These are phyloP conservation scores for Chaetomium olivaceum DNA, from an alignment of 2,329 filamentous ascomycete genomes.

Conservation along the genomic window DNA sequence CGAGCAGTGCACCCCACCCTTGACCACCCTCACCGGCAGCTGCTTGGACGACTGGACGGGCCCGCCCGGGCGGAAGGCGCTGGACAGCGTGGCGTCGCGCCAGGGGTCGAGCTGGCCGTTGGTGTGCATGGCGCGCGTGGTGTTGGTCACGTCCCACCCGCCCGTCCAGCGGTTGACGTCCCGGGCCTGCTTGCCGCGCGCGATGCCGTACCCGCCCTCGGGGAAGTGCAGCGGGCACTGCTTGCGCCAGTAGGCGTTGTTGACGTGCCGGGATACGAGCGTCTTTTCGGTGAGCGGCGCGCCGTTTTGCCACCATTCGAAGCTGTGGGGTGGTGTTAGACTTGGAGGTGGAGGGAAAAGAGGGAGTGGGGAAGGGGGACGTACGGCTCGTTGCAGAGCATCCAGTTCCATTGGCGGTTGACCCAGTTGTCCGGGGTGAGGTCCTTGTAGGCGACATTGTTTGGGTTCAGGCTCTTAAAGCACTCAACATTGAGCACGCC, in stretches of 20 bases:
- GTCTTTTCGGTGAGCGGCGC: constrained; percentile 46
- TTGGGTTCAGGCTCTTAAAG: constrained; percentile 48
- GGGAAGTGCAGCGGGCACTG: constrained; percentile 52
- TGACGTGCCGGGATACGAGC: constrained; percentile 44
- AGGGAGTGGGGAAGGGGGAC: constrained; percentile 3
- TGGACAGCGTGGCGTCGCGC: constrained; percentile 43
- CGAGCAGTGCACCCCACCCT: constrained; percentile 43
- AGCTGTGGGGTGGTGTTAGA: constrained; percentile 24
- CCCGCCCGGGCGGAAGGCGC: constrained; percentile 42
- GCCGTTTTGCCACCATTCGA: constrained; percentile 47
- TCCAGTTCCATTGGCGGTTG: constrained; percentile 57
- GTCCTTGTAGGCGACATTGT: constrained; percentile 44
- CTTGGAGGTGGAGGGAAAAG: too few relatives aligned
- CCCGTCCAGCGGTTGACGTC: constrained; percentile 43
- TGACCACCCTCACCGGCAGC: constrained; percentile 39
- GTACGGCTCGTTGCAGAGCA: constrained; percentile 54
- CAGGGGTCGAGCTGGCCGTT: constrained; percentile 47
- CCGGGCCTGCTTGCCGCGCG: constrained; percentile 36
- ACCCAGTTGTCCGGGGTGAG: constrained; percentile 42
- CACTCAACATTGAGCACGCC: constrained; percentile 49
- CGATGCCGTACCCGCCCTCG: constrained; percentile 37
- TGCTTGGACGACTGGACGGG: constrained; percentile 39
- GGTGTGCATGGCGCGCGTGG: constrained; percentile 43
- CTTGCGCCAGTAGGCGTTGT: constrained; percentile 42
- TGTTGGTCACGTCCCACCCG: constrained; percentile 45